A percentile compares a stretch with the other conserved stretches of the same genome.
Conservation (phyloP, 2,329 filamentous ascomycete genomes). For the Clathrospora elynae region DNA sequence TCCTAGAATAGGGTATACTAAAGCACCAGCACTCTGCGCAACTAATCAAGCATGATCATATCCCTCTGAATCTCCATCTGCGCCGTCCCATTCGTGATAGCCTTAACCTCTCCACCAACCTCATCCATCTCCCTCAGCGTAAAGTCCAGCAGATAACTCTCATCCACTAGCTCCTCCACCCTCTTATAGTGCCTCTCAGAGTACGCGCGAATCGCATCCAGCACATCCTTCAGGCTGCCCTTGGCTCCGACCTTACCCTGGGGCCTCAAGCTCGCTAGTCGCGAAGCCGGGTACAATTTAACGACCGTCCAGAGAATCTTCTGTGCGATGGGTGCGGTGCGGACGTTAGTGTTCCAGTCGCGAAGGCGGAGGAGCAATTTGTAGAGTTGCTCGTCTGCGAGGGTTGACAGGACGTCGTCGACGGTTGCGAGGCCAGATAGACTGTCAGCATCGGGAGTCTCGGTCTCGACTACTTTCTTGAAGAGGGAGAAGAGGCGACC, state of each 20-base stretch:
- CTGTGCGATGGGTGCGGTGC: conserved; percentile 84
- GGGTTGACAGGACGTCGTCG: conserved; percentile 77
- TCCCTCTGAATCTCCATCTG: conserved; percentile 31
- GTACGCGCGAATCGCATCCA: conserved; percentile 86
- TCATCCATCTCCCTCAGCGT: conserved; percentile 91
- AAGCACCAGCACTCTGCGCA: no score
- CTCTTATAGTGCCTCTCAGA: conserved; percentile 92
- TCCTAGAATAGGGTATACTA: no score
- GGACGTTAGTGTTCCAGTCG: conserved; percentile 97
- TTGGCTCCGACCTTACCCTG: conserved; percentile 42
- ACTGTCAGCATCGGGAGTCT: conserved; percentile 65
- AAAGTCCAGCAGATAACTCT: conserved; percentile 93
- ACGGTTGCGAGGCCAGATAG: conserved; percentile 69
- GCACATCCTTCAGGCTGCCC: conserved; percentile 71
- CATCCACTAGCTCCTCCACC: conserved; percentile 87
- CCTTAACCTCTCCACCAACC: conserved; percentile 48
- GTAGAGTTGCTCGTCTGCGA: conserved; percentile 86
- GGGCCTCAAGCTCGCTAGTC: conserved; percentile 69
- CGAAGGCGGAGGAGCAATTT: conserved; percentile 78
- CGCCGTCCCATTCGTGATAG: conserved; percentile 33
- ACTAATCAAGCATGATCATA: conserved; percentile 41
- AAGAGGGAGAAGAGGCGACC: conserved; percentile 84
- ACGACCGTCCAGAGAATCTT: conserved; percentile 80
- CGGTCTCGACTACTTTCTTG: conserved; percentile 72
- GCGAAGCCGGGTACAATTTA: conserved; percentile 77